Base-by-base conservation (phyloP, 257 asterid genomes). In the Jacaranda mimosifolia region DNA sequence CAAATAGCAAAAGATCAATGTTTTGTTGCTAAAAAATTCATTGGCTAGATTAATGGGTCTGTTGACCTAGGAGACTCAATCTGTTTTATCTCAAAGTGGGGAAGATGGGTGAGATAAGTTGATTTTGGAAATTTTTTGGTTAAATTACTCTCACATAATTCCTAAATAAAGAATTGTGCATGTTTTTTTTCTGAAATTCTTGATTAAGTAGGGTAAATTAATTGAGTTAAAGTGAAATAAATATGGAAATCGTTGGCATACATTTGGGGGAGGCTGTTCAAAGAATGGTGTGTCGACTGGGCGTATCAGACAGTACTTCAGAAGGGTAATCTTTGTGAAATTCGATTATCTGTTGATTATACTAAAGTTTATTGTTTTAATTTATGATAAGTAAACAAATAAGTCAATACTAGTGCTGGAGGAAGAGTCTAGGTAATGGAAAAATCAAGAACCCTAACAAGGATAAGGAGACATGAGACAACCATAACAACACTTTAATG, bases 381-480 rank as follows among this genome's bases (percentile, higher is more conserved):
- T 63, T 13, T 36, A 63, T 36, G 62, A n/a, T 26, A 26, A 26
- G 32, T 26, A 26, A 26, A 26, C 32, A 26, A 26, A 26, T 26
- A 26, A 26, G 1, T 26, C 1, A 17, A 36, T 45, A 52, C 46
- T 32, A 63, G 63, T 35, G 36, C 43, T 26, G 51, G 60, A 68
- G 46, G 69, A 60, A 46, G 48, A 60, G 46, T 48, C 70, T 43
- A 38, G 77, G 21, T 42, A 35, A 43, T 43, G 12, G 26, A 7
- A 63, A 59, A 60, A 62, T 14, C 26, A 12, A 42, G 57, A 13
- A 42, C 59, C 39, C 32, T 58, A 73, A 43, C 55, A 72, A 19
- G 56, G 32, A 7, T 58, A 42, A 58, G 45, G 77, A 72, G 48
- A 58, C 42, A 17, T 67, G 26, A 43, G 58, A 36, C 73, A 11